phyloP scores from a whole-genome alignment of 2,329 filamentous ascomycete species.

The Colletotrichum tabaci region DNA sequence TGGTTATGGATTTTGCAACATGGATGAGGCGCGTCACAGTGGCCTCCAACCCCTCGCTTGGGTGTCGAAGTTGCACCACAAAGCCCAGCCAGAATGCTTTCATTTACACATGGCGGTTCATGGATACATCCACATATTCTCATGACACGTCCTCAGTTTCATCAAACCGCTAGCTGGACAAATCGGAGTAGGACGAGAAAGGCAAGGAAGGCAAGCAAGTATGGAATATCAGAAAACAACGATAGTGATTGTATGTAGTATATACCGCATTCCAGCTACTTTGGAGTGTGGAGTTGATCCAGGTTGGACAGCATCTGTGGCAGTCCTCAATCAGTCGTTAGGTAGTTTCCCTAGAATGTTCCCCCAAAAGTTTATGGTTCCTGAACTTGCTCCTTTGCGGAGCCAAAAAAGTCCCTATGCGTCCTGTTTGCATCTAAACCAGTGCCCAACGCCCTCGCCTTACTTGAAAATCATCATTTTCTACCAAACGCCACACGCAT shows the following conservation, averaged over 20 bases:
- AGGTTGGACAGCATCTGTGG: constrained; percentile 40
- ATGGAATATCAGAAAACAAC: constrained; percentile 41
- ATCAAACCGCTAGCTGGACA: background rate
- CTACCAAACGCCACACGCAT: constrained; percentile 23
- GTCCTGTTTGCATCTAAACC: background rate
- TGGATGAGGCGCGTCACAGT: constrained; percentile 45
- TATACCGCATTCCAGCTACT: constrained; percentile 34
- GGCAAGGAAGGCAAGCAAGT: constrained; percentile 11
- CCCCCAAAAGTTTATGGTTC: constrained; percentile 3
- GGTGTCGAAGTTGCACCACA: constrained; percentile 34
- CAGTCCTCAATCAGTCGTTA: constrained; percentile 39
- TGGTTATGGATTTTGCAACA: constrained; percentile 74
- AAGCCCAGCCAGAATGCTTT: constrained; percentile 34
- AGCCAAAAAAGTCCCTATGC: too few relatives aligned
- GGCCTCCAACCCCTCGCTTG: constrained; percentile 21
- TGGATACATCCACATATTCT: constrained; percentile 18
- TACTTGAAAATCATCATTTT: background rate
- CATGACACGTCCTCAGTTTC: constrained; percentile 19
- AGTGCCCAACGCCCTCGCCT: background rate
- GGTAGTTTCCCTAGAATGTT: constrained; percentile 35
- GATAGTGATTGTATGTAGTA: constrained; percentile 42
- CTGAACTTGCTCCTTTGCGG: background rate
- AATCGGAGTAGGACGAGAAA: constrained; percentile 9
- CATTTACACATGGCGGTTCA: constrained; percentile 38
- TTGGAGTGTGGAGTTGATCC: constrained; percentile 39